These are phyloP conservation scores for Candida qinlingensis DNA, from an alignment of 805 yeast genomes.

Conservation along the genomic window DNA sequence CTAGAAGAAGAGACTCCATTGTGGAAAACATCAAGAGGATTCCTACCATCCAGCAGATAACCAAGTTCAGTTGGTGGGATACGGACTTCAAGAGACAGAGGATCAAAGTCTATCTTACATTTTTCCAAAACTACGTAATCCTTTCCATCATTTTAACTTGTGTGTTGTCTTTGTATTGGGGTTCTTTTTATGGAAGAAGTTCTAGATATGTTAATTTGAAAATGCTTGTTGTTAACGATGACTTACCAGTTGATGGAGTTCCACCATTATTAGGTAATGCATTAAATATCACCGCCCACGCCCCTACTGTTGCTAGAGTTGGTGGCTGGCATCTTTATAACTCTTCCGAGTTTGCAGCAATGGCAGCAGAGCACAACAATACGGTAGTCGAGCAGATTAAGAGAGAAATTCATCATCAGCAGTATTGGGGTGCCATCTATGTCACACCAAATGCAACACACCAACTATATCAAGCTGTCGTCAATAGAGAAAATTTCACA, in stretches of 20 bases:
- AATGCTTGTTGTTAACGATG: conserved; percentile 26
- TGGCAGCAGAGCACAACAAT: conserved; percentile 15
- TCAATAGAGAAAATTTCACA: conserved; percentile 15
- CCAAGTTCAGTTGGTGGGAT: conserved; percentile 21
- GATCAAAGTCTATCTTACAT: conserved; percentile 13
- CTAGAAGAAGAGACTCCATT: conserved; percentile 11
- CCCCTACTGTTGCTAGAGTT: conserved; percentile 4
- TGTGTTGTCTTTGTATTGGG: conserved; percentile 29
- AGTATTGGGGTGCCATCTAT: conserved; percentile 58
- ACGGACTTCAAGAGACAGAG: conserved; percentile 14
- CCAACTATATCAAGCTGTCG: conserved; percentile 22
- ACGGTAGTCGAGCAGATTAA: conserved; percentile 31
- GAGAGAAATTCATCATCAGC: conserved; percentile 42
- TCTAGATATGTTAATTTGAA: conserved; percentile 13
- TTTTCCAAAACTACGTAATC: conserved; percentile 16
- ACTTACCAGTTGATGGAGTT: conserved; percentile 8
- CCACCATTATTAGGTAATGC: conserved; percentile 18
- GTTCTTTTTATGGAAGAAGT: conserved; percentile 22
- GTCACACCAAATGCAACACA: conserved; percentile 43
- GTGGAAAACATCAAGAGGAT: conserved; percentile 13
- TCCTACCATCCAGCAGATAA: conserved; percentile 10
- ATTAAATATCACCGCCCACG: neutral
- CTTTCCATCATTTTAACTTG: conserved; percentile 21
- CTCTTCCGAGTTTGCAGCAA: conserved; percentile 18
- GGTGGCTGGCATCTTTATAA: conserved; percentile 28